Evolutionary conservation across 2,329 filamentous ascomycete genomes (phyloP).

Genomic region (Alternaria sp.): DNA sequence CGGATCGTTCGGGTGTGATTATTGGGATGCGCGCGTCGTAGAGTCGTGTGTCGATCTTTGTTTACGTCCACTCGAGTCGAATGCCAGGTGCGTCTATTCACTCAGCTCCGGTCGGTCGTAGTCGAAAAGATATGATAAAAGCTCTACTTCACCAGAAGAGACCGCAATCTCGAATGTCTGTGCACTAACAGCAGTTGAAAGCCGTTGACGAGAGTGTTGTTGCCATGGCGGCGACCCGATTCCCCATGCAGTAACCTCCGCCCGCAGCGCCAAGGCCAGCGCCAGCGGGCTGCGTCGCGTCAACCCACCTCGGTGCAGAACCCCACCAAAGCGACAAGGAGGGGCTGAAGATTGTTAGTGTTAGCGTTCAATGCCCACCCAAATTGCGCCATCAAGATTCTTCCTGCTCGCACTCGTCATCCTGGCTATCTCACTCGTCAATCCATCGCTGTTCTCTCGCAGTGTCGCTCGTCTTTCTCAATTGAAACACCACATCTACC

Average conservation of each 20-base stretch:
- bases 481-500: conserved; percentile 39
- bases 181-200: background rate
- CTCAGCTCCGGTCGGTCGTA: background rate
- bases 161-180: background rate
- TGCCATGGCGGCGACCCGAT: conserved; percentile 22
- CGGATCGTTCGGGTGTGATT: background rate
- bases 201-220: conserved; percentile 12
- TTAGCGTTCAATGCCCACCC: conserved; percentile 29
- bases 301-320: conserved; percentile 10
- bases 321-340: conserved; percentile 26
- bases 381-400: conserved; percentile 36
- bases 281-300: conserved; percentile 7
- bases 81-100: background rate
- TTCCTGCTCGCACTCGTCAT: conserved; percentile 41
- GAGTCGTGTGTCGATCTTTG: conserved; percentile 27
- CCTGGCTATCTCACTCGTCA: conserved; percentile 41
- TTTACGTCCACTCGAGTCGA: conserved; percentile 20
- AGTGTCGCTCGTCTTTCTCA: conserved; percentile 37
- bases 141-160: background rate
- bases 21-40: background rate
- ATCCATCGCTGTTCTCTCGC: conserved; percentile 37
- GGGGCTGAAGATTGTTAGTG: conserved; percentile 24
- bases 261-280: conserved; percentile 17
- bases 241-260: conserved; percentile 29
- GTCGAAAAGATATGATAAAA: background rate